A percentile compares a stretch with the other conserved stretches of the same genome.
Conservation (phyloP, 2,329 filamentous ascomycete genomes). For the Cercospora sp. region DNA sequence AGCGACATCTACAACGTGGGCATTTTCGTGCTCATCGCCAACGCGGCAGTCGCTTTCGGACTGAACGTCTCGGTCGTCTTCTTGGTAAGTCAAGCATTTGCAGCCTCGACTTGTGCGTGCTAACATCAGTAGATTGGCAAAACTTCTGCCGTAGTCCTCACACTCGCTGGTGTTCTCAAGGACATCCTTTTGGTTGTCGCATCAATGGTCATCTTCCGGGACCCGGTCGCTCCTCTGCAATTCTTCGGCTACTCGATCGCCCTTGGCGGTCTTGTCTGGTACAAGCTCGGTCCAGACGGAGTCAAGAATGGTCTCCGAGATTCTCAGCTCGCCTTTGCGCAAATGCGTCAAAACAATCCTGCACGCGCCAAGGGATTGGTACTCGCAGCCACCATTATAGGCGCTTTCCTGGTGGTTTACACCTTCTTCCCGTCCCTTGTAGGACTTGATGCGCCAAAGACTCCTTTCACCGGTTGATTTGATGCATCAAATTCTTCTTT, state of each 20-base stretch:
- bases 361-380: slow-evolving; percentile 64
- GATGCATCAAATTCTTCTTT: background rate
- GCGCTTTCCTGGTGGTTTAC: slow-evolving; percentile 2
- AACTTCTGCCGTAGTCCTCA: slow-evolving; percentile 81
- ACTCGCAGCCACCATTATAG: background rate
- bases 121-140: slow-evolving; percentile 68
- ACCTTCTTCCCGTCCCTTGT: slow-evolving; percentile 9
- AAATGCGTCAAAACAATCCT: slow-evolving; percentile 77
- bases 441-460: slow-evolving; percentile 6
- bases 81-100: slow-evolving; percentile 59
- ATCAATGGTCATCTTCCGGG: slow-evolving; percentile 79
- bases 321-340: slow-evolving; percentile 75
- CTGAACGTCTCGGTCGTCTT: slow-evolving; percentile 85
- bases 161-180: slow-evolving; percentile 83
- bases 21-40: slow-evolving; percentile 68
- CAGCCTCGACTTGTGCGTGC: slow-evolving; percentile 1
- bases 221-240: slow-evolving; percentile 71
- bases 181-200: slow-evolving; percentile 79
- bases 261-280: slow-evolving; percentile 76
- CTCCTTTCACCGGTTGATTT: slow-evolving; percentile 21
- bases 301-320: slow-evolving; percentile 76
- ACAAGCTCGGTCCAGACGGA: slow-evolving; percentile 81
- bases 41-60: slow-evolving; percentile 75
- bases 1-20: slow-evolving; percentile 73
- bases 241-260: slow-evolving; percentile 83